Percentiles rank a stretch among this genome's conserved stretches.
Conservation (phyloP, 1,284 basidiomycete genomes). For the Cutaneotrichosporon cyanovorans region DNA sequence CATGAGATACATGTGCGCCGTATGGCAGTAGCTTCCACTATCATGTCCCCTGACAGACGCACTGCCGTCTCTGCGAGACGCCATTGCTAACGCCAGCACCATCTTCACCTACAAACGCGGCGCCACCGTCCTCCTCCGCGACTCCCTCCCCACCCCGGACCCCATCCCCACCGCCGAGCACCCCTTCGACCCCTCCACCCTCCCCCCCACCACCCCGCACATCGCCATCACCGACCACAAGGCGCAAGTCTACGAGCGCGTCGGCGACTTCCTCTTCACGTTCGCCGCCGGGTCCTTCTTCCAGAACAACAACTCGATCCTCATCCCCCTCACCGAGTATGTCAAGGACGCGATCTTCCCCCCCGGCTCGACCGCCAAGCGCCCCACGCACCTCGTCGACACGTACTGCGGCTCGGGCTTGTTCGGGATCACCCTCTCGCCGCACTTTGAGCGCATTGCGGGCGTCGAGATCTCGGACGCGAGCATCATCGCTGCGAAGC, state of each 20-base stretch:
- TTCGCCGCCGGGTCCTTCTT: slow-evolving; percentile 88
- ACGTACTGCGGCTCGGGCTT: slow-evolving; percentile 84
- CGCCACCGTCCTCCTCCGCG: slow-evolving; percentile 83
- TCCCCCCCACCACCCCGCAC: slow-evolving; percentile 45
- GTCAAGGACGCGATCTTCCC: slow-evolving; percentile 67
- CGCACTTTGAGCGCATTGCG: slow-evolving; percentile 67
- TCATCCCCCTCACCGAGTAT: slow-evolving; percentile 72
- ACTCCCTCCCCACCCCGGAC: slow-evolving; percentile 55
- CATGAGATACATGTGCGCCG: too few relatives aligned
- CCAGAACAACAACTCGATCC: slow-evolving; percentile 95
- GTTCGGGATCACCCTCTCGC: slow-evolving; percentile 81
- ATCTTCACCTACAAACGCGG: slow-evolving; percentile 77
- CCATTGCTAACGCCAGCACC: slow-evolving; percentile 52
- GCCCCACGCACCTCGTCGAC: slow-evolving; percentile 76
- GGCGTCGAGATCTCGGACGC: slow-evolving; percentile 74
- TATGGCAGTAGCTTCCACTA: too few relatives aligned
- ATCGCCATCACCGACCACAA: slow-evolving; percentile 79
- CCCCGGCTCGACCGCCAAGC: slow-evolving; percentile 17
- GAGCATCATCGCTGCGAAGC: slow-evolving; percentile 72
- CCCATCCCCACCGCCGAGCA: slow-evolving; percentile 27
- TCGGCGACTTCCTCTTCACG: slow-evolving; percentile 74
- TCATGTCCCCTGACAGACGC: too few relatives aligned
- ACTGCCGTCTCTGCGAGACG: too few relatives aligned
- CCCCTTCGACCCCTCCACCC: slow-evolving; percentile 20
- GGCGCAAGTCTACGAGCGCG: slow-evolving; percentile 70